phyloP scores from a whole-genome alignment of 1,139 yeast genomes.

The Blastobotrys serpentis region DNA sequence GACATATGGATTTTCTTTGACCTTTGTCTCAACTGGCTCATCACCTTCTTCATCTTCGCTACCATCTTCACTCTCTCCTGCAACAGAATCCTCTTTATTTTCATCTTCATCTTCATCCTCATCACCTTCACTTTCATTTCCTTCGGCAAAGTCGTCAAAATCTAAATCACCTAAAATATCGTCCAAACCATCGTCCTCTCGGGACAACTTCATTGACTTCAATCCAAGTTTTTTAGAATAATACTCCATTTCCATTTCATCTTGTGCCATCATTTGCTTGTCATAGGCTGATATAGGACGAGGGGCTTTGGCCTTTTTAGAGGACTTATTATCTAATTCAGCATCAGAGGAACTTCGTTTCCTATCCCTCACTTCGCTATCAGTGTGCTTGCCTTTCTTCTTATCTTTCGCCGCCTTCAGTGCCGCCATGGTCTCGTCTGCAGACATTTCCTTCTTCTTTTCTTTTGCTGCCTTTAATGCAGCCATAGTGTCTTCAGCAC shows the following conservation, averaged over 20 bases:
- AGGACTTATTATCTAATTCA: neutral
- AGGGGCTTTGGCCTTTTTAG: conserved; percentile 16
- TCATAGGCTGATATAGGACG: conserved; percentile 27
- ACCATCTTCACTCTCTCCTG: conserved; percentile 32
- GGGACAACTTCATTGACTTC: conserved; percentile 48
- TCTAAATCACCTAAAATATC: conserved; percentile 79
- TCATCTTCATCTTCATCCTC: conserved; percentile 40
- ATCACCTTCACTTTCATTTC: conserved; percentile 27
- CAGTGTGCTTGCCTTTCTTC: conserved; percentile 16
- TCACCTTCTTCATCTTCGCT: conserved; percentile 32
- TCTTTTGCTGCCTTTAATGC: conserved; percentile 47
- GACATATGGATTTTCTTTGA: conserved; percentile 77
- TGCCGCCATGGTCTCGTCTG: conserved; percentile 30
- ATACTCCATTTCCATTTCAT: conserved; percentile 76
- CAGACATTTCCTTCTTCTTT: conserved; percentile 17
- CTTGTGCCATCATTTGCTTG: conserved; percentile 50
- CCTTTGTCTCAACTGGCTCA: conserved; percentile 34
- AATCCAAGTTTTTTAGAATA: conserved; percentile 81
- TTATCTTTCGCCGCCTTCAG: conserved; percentile 24
- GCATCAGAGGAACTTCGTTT: conserved; percentile 12
- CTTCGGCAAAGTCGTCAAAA: conserved; percentile 45
- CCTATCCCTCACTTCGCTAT: conserved; percentile 18
- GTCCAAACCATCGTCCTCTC: conserved; percentile 68
- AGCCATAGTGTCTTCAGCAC: conserved; percentile 45
- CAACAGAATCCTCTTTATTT: conserved; percentile 44